A percentile compares a stretch with the other conserved stretches of the same genome.
Evolutionary conservation across 352 stramenopile species (phyloP).

Genomic region (Phytopythium aichiense): DNA sequence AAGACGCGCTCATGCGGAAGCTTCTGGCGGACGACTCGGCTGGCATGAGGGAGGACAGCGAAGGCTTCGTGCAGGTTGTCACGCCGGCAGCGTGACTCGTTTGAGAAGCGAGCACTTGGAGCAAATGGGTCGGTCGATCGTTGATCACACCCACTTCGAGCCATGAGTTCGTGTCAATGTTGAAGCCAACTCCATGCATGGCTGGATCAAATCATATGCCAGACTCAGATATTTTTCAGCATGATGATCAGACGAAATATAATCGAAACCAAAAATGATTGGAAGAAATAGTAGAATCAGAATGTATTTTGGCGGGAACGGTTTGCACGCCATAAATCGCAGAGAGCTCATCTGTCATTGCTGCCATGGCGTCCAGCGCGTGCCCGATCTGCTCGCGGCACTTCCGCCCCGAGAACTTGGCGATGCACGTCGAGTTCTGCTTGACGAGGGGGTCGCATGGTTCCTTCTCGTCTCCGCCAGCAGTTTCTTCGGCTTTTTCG

Average conservation of each 20-base stretch:
- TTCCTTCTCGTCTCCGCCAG: conserved; percentile 9
- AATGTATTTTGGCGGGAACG: background rate
- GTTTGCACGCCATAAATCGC: background rate
- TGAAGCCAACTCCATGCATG: too few species aligned
- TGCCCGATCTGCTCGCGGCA: conserved; percentile 80
- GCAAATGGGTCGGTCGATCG: too few species aligned
- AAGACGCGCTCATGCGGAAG: conserved; percentile 2
- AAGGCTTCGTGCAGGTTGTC: background rate
- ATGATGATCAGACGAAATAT: background rate
- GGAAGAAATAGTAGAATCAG: background rate
- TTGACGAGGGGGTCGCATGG: conserved; percentile 14
- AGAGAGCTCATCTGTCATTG: background rate
- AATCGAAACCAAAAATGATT: background rate
- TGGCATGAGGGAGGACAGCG: background rate
- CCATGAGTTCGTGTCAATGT: too few species aligned
- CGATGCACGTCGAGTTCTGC: conserved; percentile 72
- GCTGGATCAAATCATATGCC: background rate
- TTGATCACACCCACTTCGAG: too few species aligned
- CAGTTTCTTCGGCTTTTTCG: conserved; percentile 12
- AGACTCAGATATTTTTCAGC: background rate
- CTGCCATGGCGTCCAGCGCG: conserved; percentile 25
- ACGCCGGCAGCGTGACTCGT: background rate
- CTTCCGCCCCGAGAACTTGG: conserved; percentile 68
- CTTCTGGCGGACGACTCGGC: background rate
- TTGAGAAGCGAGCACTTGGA: background rate